Conservation (phyloP, 805 yeast species). For the Sugiyamaella boreocaroliniensis region DNA sequence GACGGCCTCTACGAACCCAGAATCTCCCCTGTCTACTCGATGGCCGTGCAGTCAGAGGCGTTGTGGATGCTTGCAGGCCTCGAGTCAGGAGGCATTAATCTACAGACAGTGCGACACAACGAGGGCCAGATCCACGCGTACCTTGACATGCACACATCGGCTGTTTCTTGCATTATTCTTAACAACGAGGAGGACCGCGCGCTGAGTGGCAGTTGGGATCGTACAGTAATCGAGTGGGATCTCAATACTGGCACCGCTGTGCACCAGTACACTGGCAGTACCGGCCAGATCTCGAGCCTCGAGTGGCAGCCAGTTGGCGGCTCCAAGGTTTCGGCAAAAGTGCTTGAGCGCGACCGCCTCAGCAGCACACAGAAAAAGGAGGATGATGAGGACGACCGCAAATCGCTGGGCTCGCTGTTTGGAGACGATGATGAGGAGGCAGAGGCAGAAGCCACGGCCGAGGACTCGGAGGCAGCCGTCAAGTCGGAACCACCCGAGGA, state of each 20-base stretch:
- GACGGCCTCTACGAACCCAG: slow-evolving; percentile 34
- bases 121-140: slow-evolving; percentile 81
- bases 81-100: slow-evolving; percentile 68
- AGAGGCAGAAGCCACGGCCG: background rate
- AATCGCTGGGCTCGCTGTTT: slow-evolving; percentile 48
- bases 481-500: background rate
- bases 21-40: slow-evolving; percentile 77
- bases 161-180: slow-evolving; percentile 66
- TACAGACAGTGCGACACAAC: slow-evolving; percentile 73
- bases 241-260: slow-evolving; percentile 58
- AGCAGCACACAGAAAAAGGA: slow-evolving; percentile 7
- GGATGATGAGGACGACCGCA: slow-evolving; percentile 22
- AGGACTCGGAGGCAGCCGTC: slow-evolving; percentile 1
- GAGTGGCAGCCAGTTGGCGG: slow-evolving; percentile 44
- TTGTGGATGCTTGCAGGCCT: slow-evolving; percentile 82
- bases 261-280: slow-evolving; percentile 45
- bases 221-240: slow-evolving; percentile 75
- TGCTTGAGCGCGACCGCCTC: slow-evolving; percentile 15
- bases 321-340: slow-evolving; percentile 17
- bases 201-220: slow-evolving; percentile 90
- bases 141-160: slow-evolving; percentile 61
- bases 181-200: slow-evolving; percentile 56
- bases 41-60: slow-evolving; percentile 78
- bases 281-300: slow-evolving; percentile 75
- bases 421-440: slow-evolving; percentile 48